A percentile compares a stretch with the other conserved stretches of the same genome.
These are phyloP conservation scores for Penicillium hesseltinei DNA, from an alignment of 2,329 filamentous ascomycete species.

Conservation along the genomic window DNA sequence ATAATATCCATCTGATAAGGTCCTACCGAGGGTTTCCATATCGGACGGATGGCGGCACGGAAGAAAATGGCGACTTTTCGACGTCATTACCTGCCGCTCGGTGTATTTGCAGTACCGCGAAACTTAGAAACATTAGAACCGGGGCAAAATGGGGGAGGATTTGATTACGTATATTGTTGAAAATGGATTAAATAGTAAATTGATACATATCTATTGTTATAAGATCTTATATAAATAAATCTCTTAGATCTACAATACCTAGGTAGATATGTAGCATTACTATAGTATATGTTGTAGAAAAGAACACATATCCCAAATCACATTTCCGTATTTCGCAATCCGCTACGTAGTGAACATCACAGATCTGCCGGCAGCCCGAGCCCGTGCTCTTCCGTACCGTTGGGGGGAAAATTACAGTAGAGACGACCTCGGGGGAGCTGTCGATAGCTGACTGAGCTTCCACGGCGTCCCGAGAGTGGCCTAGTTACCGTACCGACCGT, in stretches of 20 bases:
- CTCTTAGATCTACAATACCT: background rate
- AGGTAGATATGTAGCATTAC: background rate
- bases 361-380: conserved; percentile 23
- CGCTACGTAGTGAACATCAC: conserved; percentile 2
- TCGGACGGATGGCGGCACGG: conserved; percentile 26
- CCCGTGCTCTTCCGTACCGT: conserved; percentile 19
- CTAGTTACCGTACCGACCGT: conserved; percentile 20
- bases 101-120: conserved; percentile 8
- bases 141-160: background rate
- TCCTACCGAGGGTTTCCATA: background rate
- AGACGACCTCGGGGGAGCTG: background rate
- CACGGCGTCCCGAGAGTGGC: conserved; percentile 18
- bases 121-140: background rate
- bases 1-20: conserved; percentile 4
- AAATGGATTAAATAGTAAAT: background rate
- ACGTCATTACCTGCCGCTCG: conserved; percentile 29
- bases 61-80: conserved; percentile 27
- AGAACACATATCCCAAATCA: background rate
- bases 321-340: background rate
- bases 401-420: conserved; percentile 26
- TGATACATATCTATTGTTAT: background rate
- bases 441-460: conserved; percentile 10
- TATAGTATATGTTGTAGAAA: background rate
- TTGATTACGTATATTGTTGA: background rate
- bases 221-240: background rate